Evolutionary conservation across 2,329 filamentous ascomycete species (phyloP).

Genomic region (Beauveria brongniartii): DNA sequence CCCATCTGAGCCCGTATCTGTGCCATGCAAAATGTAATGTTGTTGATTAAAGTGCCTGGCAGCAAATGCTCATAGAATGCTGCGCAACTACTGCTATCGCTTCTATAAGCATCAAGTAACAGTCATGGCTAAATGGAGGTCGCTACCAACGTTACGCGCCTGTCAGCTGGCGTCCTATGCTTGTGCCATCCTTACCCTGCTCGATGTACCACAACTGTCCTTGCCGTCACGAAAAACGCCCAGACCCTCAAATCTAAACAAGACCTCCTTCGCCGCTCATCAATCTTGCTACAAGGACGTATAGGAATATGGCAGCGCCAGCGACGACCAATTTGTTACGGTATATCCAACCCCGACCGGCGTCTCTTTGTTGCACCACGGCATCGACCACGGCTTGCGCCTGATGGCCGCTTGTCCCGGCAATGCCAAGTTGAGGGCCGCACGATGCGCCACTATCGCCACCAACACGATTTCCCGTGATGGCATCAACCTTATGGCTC

Average conservation of each 20-base stretch:
- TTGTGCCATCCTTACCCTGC: background rate
- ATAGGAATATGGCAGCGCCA: conserved; percentile 64
- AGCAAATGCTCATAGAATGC: background rate
- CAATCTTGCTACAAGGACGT: conserved; percentile 73
- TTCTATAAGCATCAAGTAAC: background rate
- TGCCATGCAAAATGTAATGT: background rate
- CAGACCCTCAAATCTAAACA: background rate
- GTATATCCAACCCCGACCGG: conserved; percentile 73
- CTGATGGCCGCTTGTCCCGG: conserved; percentile 52
- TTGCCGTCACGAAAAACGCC: background rate
- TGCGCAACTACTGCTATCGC: background rate
- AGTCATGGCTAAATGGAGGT: background rate
- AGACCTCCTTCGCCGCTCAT: conserved; percentile 41
- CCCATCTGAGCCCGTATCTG: too few species aligned
- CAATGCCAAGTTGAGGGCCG: conserved; percentile 49
- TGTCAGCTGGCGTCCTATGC: background rate
- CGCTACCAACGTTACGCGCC: too few species aligned
- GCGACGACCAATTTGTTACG: conserved; percentile 71
- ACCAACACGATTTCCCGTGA: conserved; percentile 56
- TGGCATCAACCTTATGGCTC: conserved; percentile 68
- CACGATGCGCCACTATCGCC: conserved; percentile 44
- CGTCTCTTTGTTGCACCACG: conserved; percentile 66
- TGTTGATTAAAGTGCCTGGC: background rate
- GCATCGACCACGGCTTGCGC: conserved; percentile 68
- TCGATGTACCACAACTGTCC: background rate